Evolutionary conservation across 306 rosid species (phyloP).

Genomic region (Phaseolus lunatus): DNA sequence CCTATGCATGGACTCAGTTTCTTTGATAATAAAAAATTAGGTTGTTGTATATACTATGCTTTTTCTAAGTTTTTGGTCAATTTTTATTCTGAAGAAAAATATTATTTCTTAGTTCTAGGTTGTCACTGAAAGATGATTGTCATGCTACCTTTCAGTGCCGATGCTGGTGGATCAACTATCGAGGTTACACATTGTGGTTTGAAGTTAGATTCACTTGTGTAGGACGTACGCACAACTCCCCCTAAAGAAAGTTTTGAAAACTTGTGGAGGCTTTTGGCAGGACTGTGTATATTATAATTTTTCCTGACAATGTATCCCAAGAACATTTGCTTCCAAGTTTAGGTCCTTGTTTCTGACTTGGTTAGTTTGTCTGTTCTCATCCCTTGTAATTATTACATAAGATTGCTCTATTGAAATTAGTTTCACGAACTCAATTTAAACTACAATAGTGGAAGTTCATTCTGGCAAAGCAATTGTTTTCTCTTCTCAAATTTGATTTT

Average conservation of each 20-base stretch:
- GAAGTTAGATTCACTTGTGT: constrained; percentile 56
- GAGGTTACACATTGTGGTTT: constrained; percentile 50
- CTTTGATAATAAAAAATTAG: constrained; percentile 9
- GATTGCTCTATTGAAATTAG: constrained; percentile 49
- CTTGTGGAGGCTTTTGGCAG: constrained; percentile 91
- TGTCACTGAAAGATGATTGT: constrained; percentile 27
- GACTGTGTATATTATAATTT: constrained; percentile 93
- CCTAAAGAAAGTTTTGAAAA: constrained; percentile 65
- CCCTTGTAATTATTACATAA: constrained; percentile 67
- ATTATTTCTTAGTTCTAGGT: not conserved
- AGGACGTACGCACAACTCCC: constrained; percentile 55
- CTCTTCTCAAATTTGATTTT: not conserved
- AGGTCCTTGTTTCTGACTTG: constrained; percentile 89
- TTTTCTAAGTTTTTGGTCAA: not conserved
- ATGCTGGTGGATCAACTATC: constrained; percentile 51
- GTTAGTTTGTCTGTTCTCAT: constrained; percentile 89
- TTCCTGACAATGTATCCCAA: constrained; percentile 88
- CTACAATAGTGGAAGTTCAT: constrained; percentile 15
- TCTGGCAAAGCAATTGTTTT: constrained; percentile 10
- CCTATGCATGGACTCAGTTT: not conserved
- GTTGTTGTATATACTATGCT: not conserved
- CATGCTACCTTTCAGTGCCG: constrained; percentile 58
- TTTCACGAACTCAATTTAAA: constrained; percentile 39
- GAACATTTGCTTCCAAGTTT: constrained; percentile 88
- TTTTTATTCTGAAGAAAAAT: not conserved